A percentile compares a stretch with the other conserved stretches of the same genome.
Evolutionary conservation across 768 basidiomycete genomes (phyloP).

Genomic region (Leccinum longicurvipes): DNA sequence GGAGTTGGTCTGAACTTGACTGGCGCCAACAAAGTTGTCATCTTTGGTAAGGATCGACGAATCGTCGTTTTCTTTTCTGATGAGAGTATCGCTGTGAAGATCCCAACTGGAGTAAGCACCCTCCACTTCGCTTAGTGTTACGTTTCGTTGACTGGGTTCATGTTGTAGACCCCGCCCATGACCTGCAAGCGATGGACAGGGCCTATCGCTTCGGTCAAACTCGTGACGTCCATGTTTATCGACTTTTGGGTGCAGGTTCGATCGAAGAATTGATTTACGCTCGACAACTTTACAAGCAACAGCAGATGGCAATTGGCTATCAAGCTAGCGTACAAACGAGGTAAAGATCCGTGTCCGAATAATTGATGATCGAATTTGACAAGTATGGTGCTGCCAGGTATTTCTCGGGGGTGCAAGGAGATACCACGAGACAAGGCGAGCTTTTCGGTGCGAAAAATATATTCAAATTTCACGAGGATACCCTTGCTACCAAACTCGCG

Average conservation of each 20-base stretch:
- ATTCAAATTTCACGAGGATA: conserved; percentile 71
- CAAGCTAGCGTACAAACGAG: conserved; percentile 80
- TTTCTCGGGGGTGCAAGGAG: conserved; percentile 81
- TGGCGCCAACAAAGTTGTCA: conserved; percentile 91
- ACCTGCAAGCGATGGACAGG: conserved; percentile 88
- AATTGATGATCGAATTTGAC: background rate
- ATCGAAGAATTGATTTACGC: conserved; percentile 87
- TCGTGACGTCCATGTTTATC: conserved; percentile 79
- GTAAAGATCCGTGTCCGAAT: conserved; percentile 31
- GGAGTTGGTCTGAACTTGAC: conserved; percentile 90
- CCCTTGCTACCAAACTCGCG: conserved; percentile 67
- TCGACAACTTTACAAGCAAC: conserved; percentile 89
- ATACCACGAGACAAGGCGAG: conserved; percentile 71
- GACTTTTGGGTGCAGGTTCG: conserved; percentile 82
- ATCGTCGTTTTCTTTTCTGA: conserved; percentile 2
- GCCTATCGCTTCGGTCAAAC: conserved; percentile 86
- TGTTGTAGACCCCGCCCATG: conserved; percentile 85
- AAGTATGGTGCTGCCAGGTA: conserved; percentile 43
- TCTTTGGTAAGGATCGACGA: conserved; percentile 58
- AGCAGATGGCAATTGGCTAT: conserved; percentile 90
- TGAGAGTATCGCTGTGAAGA: conserved; percentile 40
- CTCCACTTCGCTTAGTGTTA: background rate
- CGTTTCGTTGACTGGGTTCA: background rate
- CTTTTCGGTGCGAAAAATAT: conserved; percentile 86
- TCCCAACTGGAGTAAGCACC: conserved; percentile 90